Base-by-base conservation (phyloP, 805 yeast species). In the Hanseniaspora clermontiae region DNA sequence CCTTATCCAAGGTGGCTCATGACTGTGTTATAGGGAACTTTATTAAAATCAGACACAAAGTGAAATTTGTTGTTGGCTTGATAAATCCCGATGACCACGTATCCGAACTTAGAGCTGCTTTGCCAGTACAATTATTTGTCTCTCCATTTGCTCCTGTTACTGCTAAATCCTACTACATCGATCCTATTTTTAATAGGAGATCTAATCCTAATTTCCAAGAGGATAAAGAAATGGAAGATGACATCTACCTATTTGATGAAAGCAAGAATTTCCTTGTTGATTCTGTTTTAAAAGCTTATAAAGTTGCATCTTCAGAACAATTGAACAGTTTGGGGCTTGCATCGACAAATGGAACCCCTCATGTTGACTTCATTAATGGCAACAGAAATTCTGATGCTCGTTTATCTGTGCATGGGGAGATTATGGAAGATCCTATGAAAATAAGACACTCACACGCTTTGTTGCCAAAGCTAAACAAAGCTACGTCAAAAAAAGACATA, bases 41-140 rank as follows among this genome's bases (percentile, higher is more conserved):
- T 64, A 76, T 88, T 58, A 87, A 87, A 67, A 89, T 93, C 14
- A 79, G 95, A 57, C 98, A 93, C 71, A 90, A 89, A 70, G 70
- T 93, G 57, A 84, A 87, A 64, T 87, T 90, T 66, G 81, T 79
- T 10, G 80, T 93, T 58, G 84, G 87, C 1, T 74, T 93, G 60
- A 69, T 80, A 43, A 91, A 93, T 65, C 84, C 95, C 0, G 97
- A 89, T 67, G 96, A 96, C 2, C 97, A 91, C 65, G 82, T 84
- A 2, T 87, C 96, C 0, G 97, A 90, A 67, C 73, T 91, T 51
- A 75, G 97, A 36, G 97, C 97, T 0, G 84, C 96, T 0, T 72
- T 91, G 60, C 97, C 97, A 0, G 74, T 91, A 4, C 78, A 76
- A 32, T 67, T 87, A 37, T 87, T 84, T 67, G 83, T 88, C 29